These are phyloP conservation scores for Persicaria maculosa DNA, from an alignment of 148 eudicot species.

Conservation along the genomic window DNA sequence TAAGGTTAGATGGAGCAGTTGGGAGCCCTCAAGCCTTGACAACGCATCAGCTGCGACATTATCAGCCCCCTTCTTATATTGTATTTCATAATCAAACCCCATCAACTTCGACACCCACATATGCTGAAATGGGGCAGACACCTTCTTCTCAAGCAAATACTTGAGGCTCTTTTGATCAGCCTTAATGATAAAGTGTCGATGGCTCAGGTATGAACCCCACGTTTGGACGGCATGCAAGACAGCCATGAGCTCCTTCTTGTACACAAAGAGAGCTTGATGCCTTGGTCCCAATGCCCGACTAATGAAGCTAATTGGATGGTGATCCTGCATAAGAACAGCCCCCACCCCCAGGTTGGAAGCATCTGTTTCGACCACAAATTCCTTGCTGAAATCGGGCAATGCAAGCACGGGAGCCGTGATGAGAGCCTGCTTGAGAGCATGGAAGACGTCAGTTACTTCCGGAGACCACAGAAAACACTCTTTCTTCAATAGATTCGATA, in stretches of 20 bases:
- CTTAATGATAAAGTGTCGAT: background rate
- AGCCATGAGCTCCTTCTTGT: background rate
- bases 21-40: background rate
- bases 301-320: too few relatives aligned
- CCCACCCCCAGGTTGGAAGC: too few relatives aligned
- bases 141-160: background rate
- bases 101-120: background rate
- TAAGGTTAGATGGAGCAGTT: background rate
- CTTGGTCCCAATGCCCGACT: background rate
- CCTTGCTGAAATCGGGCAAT: background rate
- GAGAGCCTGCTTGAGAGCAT: background rate
- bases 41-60: constrained; percentile 10
- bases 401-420: background rate
- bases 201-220: background rate
- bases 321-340: too few relatives aligned
- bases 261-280: background rate
- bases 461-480: background rate
- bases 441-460: background rate
- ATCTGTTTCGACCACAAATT: too few relatives aligned
- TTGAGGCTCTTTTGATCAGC: too few relatives aligned
- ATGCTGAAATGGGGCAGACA: background rate
- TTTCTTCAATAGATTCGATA: background rate
- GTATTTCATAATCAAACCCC: constrained; percentile 5
- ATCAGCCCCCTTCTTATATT: background rate
- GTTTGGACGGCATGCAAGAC: background rate